These are phyloP conservation scores for Cetraspora pellucida DNA, from an alignment of 192 early-diverging fungal species.

Conservation along the genomic window DNA sequence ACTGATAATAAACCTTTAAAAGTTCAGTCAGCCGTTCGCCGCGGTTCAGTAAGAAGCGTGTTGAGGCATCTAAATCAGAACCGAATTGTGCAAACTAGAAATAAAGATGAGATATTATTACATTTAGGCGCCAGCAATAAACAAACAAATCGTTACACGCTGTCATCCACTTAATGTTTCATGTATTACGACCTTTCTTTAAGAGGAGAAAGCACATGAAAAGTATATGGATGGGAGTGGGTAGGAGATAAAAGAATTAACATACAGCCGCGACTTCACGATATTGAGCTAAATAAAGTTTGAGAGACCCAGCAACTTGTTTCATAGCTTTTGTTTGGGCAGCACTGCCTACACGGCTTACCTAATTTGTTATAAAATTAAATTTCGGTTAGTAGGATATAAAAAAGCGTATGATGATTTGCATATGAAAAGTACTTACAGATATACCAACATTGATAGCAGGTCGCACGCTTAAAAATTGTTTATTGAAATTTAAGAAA, in stretches of 20 bases:
- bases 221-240: too few species aligned
- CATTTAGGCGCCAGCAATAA: too few species aligned
- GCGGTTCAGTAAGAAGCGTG: slow-evolving; percentile 99
- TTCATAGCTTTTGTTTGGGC: slow-evolving; percentile 99
- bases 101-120: not conserved
- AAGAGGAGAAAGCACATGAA: too few species aligned
- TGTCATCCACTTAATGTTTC: too few species aligned
- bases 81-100: slow-evolving; percentile 95
- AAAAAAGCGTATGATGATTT: not conserved
- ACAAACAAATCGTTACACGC: too few species aligned
- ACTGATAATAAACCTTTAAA: slow-evolving; percentile 62
- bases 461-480: slow-evolving; percentile 77
- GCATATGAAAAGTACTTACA: slow-evolving; percentile 52
- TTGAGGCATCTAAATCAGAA: slow-evolving; percentile 99
- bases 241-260: not conserved
- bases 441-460: slow-evolving; percentile 99
- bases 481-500: not conserved
- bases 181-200: too few species aligned
- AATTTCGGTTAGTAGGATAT: not conserved
- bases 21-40: slow-evolving; percentile 99
- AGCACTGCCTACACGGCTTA: slow-evolving; percentile 97
- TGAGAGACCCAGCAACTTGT: slow-evolving; percentile 99
- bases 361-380: not conserved
- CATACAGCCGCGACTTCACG: slow-evolving; percentile 94
- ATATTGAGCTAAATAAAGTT: slow-evolving; percentile 99